These are phyloP conservation scores for Cercospora janseana DNA, from an alignment of 2,329 filamentous ascomycete species.

Conservation along the genomic window DNA sequence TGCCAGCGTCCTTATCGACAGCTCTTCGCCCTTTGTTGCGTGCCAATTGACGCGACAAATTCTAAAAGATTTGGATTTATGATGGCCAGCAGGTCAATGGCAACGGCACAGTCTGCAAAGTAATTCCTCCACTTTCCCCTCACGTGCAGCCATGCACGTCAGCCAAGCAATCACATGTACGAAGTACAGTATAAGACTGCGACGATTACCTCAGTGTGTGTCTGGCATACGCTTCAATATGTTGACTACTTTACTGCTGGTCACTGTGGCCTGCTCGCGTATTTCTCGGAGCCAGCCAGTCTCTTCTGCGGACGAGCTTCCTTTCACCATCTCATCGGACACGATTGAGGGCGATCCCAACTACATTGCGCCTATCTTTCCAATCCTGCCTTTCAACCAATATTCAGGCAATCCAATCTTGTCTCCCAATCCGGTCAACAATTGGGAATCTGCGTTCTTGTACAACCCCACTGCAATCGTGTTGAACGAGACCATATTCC, in stretches of 20 bases:
- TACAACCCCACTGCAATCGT: conserved; percentile 37
- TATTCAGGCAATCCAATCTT: conserved; percentile 31
- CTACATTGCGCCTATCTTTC: conserved; percentile 32
- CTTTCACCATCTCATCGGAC: conserved; percentile 14
- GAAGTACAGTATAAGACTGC: neutral
- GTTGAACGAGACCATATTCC: conserved; percentile 35
- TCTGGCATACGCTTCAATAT: neutral
- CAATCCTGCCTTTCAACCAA: conserved; percentile 33
- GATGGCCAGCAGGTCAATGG: too few relatives aligned
- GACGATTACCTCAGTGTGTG: neutral
- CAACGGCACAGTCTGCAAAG: too few relatives aligned
- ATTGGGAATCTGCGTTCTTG: conserved; percentile 35
- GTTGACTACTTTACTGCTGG: neutral
- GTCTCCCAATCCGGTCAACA: conserved; percentile 24
- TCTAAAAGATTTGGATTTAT: too few relatives aligned
- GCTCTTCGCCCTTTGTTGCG: too few relatives aligned
- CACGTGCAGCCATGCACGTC: conserved; percentile 1
- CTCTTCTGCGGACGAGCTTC: conserved; percentile 9
- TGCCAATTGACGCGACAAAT: too few relatives aligned
- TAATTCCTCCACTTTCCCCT: too few relatives aligned
- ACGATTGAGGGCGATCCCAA: conserved; percentile 30
- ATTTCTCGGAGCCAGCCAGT: neutral
- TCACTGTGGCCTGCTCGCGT: neutral
- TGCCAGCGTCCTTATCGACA: too few relatives aligned
- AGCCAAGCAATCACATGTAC: conserved; percentile 5